Evolutionary conservation across 1,139 yeast genomes (phyloP), one percentile per base, ranked within the genome.

Genomic region (Kluyveromyces sp.): DNA sequence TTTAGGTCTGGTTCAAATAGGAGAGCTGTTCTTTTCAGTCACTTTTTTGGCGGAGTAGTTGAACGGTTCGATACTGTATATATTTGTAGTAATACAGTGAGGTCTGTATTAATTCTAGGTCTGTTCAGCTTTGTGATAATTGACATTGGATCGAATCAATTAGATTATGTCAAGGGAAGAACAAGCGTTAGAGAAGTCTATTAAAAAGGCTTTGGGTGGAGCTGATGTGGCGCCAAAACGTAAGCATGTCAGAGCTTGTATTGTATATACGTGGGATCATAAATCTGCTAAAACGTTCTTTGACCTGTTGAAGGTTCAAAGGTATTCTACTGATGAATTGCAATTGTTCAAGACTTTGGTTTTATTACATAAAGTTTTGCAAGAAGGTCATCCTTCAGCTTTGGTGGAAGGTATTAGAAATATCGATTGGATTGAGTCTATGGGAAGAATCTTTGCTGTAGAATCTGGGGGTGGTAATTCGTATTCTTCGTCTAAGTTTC

Each of bases 181-280:
- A 48, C 73, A 78, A 8, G 87, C 81, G 55, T 69, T 83, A 46
- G 79, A 79, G 50, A 76, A 79, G 30, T 78, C 86, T 57, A 79
- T 90, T 56, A 83, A 80, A 63, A 92, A 92, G 70, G 97, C 97
- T 0, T 85, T 95, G 53, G 83, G 83, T 38, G 58, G 77, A 37
- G 97, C 89, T 37, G 97, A 90, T 60, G 78, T 85, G 2, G 96
- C 97, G 0, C 97, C 98, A 1, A 92, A 92, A 65, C 75, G 97
- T 58, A 92, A 92, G 64, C 98, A 92, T 67, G 97, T 92, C 7
- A 71, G 92, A 58, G 90, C 95, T 2, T 88, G 96, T 69, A 89
- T 89, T 52, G 96, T 92, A 36, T 89, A 83, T 66, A 87, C 97
- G 2, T 90, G 97, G 97, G 98, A 92, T 65, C 94, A 88, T 59